These are phyloP conservation scores for Phlebiopsis flavidoalba DNA, from an alignment of 768 basidiomycete genomes.

Conservation along the genomic window DNA sequence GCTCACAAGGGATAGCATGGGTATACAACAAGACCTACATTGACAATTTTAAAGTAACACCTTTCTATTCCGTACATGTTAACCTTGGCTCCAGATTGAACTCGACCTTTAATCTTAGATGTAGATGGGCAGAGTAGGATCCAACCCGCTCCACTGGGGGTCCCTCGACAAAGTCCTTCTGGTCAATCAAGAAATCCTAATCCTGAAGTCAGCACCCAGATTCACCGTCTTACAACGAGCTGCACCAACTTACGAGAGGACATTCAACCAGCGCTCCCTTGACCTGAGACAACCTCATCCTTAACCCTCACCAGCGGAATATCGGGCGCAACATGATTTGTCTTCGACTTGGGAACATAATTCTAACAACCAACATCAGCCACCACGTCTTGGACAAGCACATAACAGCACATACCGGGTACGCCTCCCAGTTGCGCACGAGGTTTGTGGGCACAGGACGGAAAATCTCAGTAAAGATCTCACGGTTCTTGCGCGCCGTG, in stretches of 20 bases:
- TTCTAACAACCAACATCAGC: slow-evolving; percentile 33
- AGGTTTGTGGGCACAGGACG: slow-evolving; percentile 81
- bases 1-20: background rate
- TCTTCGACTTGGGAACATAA: slow-evolving; percentile 72
- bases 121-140: slow-evolving; percentile 78
- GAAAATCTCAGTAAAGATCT: slow-evolving; percentile 85
- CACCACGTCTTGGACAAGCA: background rate
- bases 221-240: background rate
- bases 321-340: slow-evolving; percentile 74
- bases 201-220: slow-evolving; percentile 2
- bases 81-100: background rate
- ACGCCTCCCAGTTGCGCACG: slow-evolving; percentile 72
- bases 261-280: slow-evolving; percentile 72
- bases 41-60: background rate
- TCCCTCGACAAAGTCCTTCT: slow-evolving; percentile 64
- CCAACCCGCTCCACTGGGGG: slow-evolving; percentile 69
- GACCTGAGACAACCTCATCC: slow-evolving; percentile 62
- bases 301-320: slow-evolving; percentile 69
- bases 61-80: background rate
- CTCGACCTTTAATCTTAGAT: slow-evolving; percentile 34
- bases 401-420: slow-evolving; percentile 45
- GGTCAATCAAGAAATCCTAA: slow-evolving; percentile 83
- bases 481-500: slow-evolving; percentile 76
- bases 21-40: background rate
- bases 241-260: slow-evolving; percentile 49